These are phyloP conservation scores for Inga leiocalycina DNA, from an alignment of 306 rosid genomes.

Conservation along the genomic window DNA sequence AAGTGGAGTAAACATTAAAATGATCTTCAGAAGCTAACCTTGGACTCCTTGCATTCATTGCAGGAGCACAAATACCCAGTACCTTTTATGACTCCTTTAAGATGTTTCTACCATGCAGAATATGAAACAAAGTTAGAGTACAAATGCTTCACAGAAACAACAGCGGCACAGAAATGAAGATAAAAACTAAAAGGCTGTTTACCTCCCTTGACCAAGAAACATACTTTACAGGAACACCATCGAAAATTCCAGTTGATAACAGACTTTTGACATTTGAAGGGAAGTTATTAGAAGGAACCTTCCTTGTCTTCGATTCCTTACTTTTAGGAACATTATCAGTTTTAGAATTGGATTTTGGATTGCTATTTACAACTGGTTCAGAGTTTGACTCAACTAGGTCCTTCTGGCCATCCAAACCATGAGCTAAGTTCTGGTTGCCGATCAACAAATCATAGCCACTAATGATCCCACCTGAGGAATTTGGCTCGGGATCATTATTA, in stretches of 20 bases:
- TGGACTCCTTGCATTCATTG: slow-evolving; percentile 67
- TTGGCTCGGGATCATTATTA: slow-evolving; percentile 57
- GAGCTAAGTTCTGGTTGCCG: slow-evolving; percentile 62
- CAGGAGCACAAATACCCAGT: slow-evolving; percentile 92
- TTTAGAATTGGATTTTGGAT: slow-evolving; percentile 47
- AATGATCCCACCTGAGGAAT: slow-evolving; percentile 68
- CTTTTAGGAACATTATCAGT: slow-evolving; percentile 49
- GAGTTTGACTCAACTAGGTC: slow-evolving; percentile 49
- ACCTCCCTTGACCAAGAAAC: slow-evolving; percentile 95
- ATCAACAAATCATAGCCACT: slow-evolving; percentile 63
- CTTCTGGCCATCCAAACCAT: slow-evolving; percentile 56
- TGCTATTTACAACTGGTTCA: slow-evolving; percentile 52
- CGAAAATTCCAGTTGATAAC: slow-evolving; percentile 90
- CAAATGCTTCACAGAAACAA: not conserved
- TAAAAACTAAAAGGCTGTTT: slow-evolving; percentile 27
- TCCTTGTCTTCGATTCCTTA: slow-evolving; percentile 74
- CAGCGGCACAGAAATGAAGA: slow-evolving; percentile 30
- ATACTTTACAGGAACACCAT: slow-evolving; percentile 89
- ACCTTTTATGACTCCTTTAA: slow-evolving; percentile 78
- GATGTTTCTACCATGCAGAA: slow-evolving; percentile 67
- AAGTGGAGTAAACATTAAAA: slow-evolving; percentile 27
- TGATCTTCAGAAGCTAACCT: slow-evolving; percentile 54
- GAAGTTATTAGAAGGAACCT: slow-evolving; percentile 80
- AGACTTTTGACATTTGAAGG: slow-evolving; percentile 97
- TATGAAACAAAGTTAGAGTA: slow-evolving; percentile 11